phyloP scores from a whole-genome alignment of 768 basidiomycete genomes.

The Leccinellum rugosiceps region DNA sequence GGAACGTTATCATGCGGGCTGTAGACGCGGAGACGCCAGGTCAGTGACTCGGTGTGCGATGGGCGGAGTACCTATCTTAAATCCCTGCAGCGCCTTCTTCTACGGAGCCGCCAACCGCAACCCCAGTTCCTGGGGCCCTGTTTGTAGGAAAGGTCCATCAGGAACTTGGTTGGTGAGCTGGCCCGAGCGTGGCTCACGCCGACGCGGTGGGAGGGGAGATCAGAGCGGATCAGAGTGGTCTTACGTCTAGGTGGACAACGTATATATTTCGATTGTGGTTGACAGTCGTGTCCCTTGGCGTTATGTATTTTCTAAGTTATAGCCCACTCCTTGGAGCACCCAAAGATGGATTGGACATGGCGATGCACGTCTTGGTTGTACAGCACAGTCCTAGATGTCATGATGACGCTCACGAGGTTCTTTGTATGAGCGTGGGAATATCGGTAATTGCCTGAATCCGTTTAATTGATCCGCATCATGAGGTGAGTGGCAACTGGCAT shows the following conservation, averaged over 20 bases:
- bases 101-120: neutral
- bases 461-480: neutral
- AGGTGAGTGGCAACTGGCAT: neutral
- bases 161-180: neutral
- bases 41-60: slow-evolving; percentile 6
- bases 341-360: neutral
- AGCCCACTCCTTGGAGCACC: neutral
- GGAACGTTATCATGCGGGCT: neutral
- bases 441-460: neutral
- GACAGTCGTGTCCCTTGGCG: neutral
- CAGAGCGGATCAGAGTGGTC: neutral
- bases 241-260: neutral
- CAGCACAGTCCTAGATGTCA: neutral
- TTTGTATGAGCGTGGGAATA: neutral
- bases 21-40: neutral
- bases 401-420: neutral
- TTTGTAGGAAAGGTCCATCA: slow-evolving; percentile 8
- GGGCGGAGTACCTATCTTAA: neutral
- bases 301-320: neutral
- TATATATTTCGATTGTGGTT: neutral
- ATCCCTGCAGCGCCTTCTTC: neutral
- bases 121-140: slow-evolving; percentile 8
- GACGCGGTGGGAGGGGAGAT: neutral
- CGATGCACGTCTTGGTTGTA: neutral
- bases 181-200: neutral